Percentiles rank a stretch among this genome's conserved stretches.
Conservation (phyloP, 208 protist species). For the Trypanosoma lewisi region DNA sequence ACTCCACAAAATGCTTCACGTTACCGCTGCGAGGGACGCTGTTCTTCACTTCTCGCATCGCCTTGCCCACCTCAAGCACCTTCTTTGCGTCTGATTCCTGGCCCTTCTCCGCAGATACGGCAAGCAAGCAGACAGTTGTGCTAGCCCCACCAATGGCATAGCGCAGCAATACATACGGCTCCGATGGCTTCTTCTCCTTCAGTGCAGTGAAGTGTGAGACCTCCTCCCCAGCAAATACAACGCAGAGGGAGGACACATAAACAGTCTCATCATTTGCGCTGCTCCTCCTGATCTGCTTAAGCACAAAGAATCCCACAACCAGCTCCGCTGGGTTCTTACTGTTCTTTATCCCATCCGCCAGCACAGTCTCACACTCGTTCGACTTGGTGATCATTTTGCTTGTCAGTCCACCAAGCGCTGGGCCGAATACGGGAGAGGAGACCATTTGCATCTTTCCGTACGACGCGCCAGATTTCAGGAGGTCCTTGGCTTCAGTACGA, state of each 20-base stretch:
- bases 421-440: slow-evolving; percentile 72
- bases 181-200: slow-evolving; percentile 46
- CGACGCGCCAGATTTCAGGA: slow-evolving; percentile 50
- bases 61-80: slow-evolving; percentile 31
- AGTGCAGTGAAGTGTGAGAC: slow-evolving; percentile 45
- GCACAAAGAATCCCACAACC: slow-evolving; percentile 61
- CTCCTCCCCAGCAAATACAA: slow-evolving; percentile 46
- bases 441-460: slow-evolving; percentile 47
- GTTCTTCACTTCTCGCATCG: slow-evolving; percentile 55
- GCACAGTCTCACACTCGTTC: slow-evolving; percentile 28
- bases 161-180: slow-evolving; percentile 54
- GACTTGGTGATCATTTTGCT: slow-evolving; percentile 35
- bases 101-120: slow-evolving; percentile 37
- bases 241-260: slow-evolving; percentile 64
- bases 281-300: slow-evolving; percentile 54
- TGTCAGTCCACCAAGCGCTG: slow-evolving; percentile 45
- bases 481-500: slow-evolving; percentile 44
- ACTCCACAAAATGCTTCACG: slow-evolving; percentile 73
- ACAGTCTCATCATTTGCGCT: slow-evolving; percentile 31
- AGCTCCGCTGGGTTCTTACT: slow-evolving; percentile 43
- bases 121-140: slow-evolving; percentile 33
- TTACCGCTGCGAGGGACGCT: slow-evolving; percentile 73
- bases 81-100: slow-evolving; percentile 17
- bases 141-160: slow-evolving; percentile 71
- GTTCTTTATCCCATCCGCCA: slow-evolving; percentile 42